Percentiles rank a stretch among this genome's conserved stretches.
Evolutionary conservation across 352 stramenopile species (phyloP).

Genomic region (Pythium dissimile): DNA sequence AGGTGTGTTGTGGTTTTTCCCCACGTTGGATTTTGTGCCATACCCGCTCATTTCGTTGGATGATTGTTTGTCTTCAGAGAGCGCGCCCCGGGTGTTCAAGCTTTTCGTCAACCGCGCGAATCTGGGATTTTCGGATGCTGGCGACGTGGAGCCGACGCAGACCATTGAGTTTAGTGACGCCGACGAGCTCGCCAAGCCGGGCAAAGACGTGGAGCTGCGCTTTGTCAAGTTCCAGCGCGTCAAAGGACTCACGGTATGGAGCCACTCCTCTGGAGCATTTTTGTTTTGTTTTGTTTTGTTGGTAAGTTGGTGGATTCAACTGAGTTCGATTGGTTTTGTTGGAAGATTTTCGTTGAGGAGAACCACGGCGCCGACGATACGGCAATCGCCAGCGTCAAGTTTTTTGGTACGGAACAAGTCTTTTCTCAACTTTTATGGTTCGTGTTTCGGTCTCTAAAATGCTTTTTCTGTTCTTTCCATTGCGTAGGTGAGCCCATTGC

Average conservation of each 20-base stretch:
- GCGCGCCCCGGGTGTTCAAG: slow-evolving; percentile 59
- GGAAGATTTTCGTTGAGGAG: slow-evolving; percentile 70
- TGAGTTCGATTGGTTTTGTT: background rate
- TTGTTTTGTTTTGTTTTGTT: background rate
- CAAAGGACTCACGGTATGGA: slow-evolving; percentile 54
- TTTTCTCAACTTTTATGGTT: background rate
- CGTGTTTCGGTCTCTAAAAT: background rate
- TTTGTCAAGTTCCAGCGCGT: slow-evolving; percentile 85
- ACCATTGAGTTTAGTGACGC: slow-evolving; percentile 57
- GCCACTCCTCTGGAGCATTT: no score
- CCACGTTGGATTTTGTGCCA: no score
- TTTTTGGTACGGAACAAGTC: slow-evolving; percentile 42
- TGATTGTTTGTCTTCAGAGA: slow-evolving; percentile 22
- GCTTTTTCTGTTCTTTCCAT: background rate
- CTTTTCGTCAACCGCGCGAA: slow-evolving; percentile 73
- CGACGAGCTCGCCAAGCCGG: slow-evolving; percentile 34
- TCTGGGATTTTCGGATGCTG: slow-evolving; percentile 67
- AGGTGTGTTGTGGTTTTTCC: slow-evolving; percentile 28
- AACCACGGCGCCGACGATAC: slow-evolving; percentile 69
- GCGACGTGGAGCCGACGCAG: slow-evolving; percentile 70
- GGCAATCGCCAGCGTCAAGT: slow-evolving; percentile 55
- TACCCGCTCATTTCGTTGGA: background rate
- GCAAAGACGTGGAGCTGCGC: slow-evolving; percentile 64
- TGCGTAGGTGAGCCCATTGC: slow-evolving; percentile 56
- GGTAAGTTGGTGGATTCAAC: background rate